phyloP scores from a whole-genome alignment of 1,284 basidiomycete genomes.

The Pyrrhoderma lamaoense region DNA sequence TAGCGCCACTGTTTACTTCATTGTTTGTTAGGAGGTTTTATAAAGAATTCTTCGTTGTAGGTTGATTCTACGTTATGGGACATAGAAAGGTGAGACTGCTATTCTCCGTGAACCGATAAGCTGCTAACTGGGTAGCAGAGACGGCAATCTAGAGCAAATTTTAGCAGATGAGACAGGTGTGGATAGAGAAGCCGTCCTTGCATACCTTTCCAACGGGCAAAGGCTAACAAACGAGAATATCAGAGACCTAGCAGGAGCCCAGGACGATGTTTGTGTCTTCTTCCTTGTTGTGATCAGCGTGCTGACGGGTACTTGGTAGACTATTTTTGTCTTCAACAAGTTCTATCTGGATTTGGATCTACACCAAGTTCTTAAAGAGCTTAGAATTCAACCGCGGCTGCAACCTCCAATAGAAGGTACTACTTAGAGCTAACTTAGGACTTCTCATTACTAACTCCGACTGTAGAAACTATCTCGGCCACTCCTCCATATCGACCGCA shows the following conservation, averaged over 20 bases:
- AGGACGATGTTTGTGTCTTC: conserved; percentile 52
- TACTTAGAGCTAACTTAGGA: not conserved
- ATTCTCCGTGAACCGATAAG: not conserved
- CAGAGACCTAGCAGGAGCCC: conserved; percentile 60
- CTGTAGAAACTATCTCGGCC: conserved; percentile 50
- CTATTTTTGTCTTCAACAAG: conserved; percentile 76
- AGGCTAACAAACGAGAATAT: conserved; percentile 61
- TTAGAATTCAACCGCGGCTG: conserved; percentile 51
- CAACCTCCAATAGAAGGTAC: conserved; percentile 64
- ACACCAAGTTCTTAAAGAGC: conserved; percentile 50
- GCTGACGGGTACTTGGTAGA: conserved; percentile 32
- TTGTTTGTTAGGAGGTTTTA: not conserved
- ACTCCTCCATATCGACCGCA: conserved; percentile 65
- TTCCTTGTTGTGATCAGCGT: not conserved
- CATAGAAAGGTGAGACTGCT: conserved; percentile 53
- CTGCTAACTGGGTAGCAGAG: conserved; percentile 30
- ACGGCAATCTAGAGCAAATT: conserved; percentile 56
- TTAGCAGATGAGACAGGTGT: conserved; percentile 61
- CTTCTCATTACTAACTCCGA: not conserved
- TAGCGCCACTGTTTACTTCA: conserved; percentile 1
- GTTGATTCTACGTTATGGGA: conserved; percentile 61
- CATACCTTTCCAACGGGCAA: conserved; percentile 69
- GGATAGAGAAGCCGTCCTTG: conserved; percentile 58
- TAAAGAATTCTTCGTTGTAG: conserved; percentile 28
- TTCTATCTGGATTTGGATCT: conserved; percentile 61